These are phyloP conservation scores for Musa acuminata DNA, from an alignment of 176 grass and related monocot species.

Conservation along the genomic window DNA sequence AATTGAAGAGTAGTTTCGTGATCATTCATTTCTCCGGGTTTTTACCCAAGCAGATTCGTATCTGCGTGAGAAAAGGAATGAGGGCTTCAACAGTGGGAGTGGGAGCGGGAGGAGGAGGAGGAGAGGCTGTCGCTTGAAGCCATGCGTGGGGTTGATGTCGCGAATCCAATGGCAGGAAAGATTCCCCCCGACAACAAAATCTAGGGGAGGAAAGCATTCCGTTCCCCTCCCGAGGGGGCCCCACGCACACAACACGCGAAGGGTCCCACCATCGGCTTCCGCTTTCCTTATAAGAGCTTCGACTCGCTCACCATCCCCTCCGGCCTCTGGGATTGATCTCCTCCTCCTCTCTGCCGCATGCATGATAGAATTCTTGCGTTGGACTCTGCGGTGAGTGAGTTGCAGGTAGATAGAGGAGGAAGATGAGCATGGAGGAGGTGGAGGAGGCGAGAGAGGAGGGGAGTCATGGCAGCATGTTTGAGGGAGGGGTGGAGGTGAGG, in stretches of 20 bases:
- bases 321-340: background rate
- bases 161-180: background rate
- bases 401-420: background rate
- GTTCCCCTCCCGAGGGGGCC: background rate
- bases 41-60: too few relatives aligned
- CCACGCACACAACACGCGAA: background rate
- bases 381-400: too few relatives aligned
- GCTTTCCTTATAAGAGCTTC: background rate
- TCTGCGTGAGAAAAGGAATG: too few relatives aligned
- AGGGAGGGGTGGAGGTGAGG: background rate
- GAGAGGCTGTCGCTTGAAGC: background rate
- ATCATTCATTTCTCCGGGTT: too few relatives aligned
- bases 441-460: background rate
- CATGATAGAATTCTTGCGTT: too few relatives aligned
- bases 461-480: background rate
- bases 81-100: too few relatives aligned
- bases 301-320: background rate
- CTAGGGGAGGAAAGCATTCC: background rate
- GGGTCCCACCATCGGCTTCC: background rate
- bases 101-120: too few relatives aligned
- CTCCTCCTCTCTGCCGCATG: background rate
- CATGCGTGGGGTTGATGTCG: background rate
- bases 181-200: constrained; percentile 8
- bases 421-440: background rate
- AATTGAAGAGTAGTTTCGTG: too few relatives aligned